Evolutionary conservation across 768 basidiomycete species (phyloP).

Genomic region (Xerocomellus amylosporus): DNA sequence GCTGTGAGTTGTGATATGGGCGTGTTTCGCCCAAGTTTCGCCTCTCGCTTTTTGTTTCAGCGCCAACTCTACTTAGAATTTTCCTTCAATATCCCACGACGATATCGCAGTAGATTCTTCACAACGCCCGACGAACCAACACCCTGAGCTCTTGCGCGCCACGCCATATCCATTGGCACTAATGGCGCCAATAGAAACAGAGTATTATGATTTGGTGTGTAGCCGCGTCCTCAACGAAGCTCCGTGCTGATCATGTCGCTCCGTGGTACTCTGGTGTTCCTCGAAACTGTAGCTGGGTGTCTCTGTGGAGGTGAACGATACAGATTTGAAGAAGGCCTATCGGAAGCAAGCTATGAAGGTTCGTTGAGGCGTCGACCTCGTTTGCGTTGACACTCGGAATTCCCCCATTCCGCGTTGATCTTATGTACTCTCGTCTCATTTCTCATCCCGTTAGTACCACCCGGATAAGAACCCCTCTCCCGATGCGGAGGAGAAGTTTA

Average conservation of each 20-base stretch:
- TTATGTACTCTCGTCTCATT: neutral
- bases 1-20: conserved; percentile 23
- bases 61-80: neutral
- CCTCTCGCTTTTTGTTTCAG: conserved; percentile 7
- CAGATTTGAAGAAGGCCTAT: conserved; percentile 90
- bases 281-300: conserved; percentile 58
- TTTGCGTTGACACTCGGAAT: neutral
- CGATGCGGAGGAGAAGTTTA: conserved; percentile 96
- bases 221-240: neutral
- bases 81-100: neutral
- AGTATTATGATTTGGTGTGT: conserved; percentile 82
- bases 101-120: conserved; percentile 6
- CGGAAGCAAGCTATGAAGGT: conserved; percentile 93
- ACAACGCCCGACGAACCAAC: neutral
- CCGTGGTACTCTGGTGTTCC: neutral
- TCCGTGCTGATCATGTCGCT: neutral
- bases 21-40: neutral
- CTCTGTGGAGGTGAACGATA: conserved; percentile 68
- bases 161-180: neutral
- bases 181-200: conserved; percentile 92
- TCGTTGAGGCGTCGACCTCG: conserved; percentile 18
- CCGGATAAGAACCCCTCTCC: conserved; percentile 92
- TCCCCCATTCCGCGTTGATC: neutral
- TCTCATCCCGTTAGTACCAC: conserved; percentile 61
- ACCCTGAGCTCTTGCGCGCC: neutral